These are phyloP conservation scores for Ammopiptanthus mongolicus DNA, from an alignment of 306 rosid genomes.

Conservation along the genomic window DNA sequence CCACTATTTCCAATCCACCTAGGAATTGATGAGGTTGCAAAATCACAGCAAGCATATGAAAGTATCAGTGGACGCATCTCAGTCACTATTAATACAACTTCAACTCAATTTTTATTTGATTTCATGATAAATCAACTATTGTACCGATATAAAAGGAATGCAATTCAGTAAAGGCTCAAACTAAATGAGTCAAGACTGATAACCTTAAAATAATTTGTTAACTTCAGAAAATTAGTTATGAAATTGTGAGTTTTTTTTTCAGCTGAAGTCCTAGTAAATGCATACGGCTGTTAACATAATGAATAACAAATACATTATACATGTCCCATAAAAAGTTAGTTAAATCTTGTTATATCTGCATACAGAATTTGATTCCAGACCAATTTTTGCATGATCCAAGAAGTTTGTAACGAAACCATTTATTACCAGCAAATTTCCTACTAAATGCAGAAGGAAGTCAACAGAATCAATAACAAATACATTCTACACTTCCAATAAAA, in stretches of 20 bases:
- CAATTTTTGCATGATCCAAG: slow-evolving; percentile 3
- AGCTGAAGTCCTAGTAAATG: not conserved
- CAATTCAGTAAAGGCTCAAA: not conserved
- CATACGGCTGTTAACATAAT: not conserved
- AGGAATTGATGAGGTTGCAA: not conserved
- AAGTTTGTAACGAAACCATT: not conserved
- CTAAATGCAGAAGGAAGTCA: not conserved
- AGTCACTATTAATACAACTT: not conserved
- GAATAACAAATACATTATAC: slow-evolving; percentile 7
- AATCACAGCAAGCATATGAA: not conserved
- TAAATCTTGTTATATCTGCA: not conserved
- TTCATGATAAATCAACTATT: not conserved
- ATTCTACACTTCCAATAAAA: not conserved
- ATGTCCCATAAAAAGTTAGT: not conserved
- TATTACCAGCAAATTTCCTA: not conserved
- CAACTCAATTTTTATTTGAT: not conserved
- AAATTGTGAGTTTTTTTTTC: not conserved
- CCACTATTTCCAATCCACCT: not conserved
- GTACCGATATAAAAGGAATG: not conserved
- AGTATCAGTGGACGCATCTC: not conserved
- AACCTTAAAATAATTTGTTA: not conserved
- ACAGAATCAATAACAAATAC: not conserved
- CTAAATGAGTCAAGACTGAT: not conserved
- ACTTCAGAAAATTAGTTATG: not conserved
- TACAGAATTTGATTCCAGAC: not conserved